Evolutionary conservation across 164 flowering plant genomes (phyloP), one percentile per base, ranked within the genome.

Genomic region (Piper betle): DNA sequence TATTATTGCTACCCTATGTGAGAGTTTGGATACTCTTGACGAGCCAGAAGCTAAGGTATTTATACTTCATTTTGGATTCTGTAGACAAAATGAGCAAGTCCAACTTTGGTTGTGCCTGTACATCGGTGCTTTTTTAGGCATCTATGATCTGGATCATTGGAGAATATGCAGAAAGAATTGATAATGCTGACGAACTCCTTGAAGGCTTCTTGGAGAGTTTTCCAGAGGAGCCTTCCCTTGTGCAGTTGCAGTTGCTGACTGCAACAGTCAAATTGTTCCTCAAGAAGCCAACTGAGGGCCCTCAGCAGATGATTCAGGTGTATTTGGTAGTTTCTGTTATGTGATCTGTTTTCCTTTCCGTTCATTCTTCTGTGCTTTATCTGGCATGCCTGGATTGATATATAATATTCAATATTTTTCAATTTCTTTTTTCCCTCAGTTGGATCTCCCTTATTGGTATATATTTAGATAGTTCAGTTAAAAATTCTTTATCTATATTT

Each of bases 111-210:
- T 18, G 25, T 55, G 58, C 33, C 16, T 15, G 4, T 25, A 9
- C 2, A 3, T 55, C 6, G 9, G 13, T 71, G 37, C 8, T 37
- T 66, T 25, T 43, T 39, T 72, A 94, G 99, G 99, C 99, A 63
- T 94, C 99, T 59, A 94, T 94, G 99, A 93, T 93, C 63, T 93
- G 99, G 99, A 93, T 93, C 52, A 93, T 93, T 81, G 99, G 99
- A 66, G 99, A 93, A 74, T 93, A 93, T 74, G 99, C 99, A 12
- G 99, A 93, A 73, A 85, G 99, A 79, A 93, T 93, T 68, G 99
- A 93, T 75, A 93, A 93, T 88, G 99, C 99, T 63, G 99, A 94
- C 71, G 99, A 94, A 77, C 93, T 94, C 63, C 92, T 94, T 65
- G 97, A 93, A 71, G 84, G 95, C 79, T 93, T 93, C 81, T 73